Evolutionary conservation across 2,329 filamentous ascomycete genomes (phyloP).

Genomic region (Ascosphaera apis): DNA sequence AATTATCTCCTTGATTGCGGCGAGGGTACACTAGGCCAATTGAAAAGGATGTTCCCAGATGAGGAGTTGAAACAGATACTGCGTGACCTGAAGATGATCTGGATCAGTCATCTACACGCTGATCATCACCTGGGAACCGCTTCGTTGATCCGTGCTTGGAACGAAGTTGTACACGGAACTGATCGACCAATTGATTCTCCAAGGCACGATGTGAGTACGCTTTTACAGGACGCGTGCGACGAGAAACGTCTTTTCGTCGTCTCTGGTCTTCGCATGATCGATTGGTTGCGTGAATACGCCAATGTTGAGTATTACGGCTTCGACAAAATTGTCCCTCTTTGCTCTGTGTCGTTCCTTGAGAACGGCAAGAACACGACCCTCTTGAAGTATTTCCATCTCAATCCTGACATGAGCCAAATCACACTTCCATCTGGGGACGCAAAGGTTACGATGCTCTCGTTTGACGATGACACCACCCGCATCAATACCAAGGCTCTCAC

Average conservation of each 20-base stretch:
- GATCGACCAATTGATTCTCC: constrained; percentile 13
- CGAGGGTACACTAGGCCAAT: constrained; percentile 75
- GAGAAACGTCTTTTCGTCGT: constrained; percentile 37
- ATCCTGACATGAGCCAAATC: constrained; percentile 1
- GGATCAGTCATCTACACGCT: constrained; percentile 88
- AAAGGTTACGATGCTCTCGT: constrained; percentile 8
- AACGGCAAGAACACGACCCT: constrained; percentile 2
- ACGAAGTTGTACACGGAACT: constrained; percentile 29
- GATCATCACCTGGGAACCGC: constrained; percentile 80
- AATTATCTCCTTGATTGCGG: constrained; percentile 80
- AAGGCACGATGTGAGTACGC: constrained; percentile 17
- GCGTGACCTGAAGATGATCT: constrained; percentile 56
- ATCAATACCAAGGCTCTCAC: constrained; percentile 13
- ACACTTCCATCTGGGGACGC: constrained; percentile 3
- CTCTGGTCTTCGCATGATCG: constrained; percentile 46
- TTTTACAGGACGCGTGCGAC: constrained; percentile 15
- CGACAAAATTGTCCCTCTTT: constrained; percentile 29
- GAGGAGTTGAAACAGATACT: constrained; percentile 47
- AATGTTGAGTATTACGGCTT: constrained; percentile 56
- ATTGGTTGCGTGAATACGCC: constrained; percentile 59
- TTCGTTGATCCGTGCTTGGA: constrained; percentile 67
- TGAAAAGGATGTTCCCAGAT: constrained; percentile 47
- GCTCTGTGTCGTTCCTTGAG: constrained; percentile 12
- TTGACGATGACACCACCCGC: constrained; percentile 10
- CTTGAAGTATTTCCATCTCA: constrained; percentile 4